A percentile compares a stretch with the other conserved stretches of the same genome.
phyloP scores from a whole-genome alignment of 2,329 filamentous ascomycete genomes.

The Cladosporium halotolerans region DNA sequence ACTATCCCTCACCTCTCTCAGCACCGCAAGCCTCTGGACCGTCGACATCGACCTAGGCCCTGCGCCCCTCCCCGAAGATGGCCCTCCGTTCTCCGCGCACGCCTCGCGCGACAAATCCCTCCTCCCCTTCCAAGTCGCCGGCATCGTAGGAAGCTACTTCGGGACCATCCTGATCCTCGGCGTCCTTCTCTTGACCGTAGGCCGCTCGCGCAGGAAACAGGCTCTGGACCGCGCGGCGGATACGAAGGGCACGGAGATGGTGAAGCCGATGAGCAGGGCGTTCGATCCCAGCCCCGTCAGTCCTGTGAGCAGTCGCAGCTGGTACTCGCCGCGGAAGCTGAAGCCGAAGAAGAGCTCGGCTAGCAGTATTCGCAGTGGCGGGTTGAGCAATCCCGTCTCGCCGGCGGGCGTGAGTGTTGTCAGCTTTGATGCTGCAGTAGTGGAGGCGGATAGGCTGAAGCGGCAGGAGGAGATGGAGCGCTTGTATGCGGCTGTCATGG shows the following conservation, averaged over 20 bases:
- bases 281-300: conserved; percentile 32
- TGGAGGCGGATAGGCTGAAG: conserved; percentile 67
- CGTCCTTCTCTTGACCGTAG: conserved; percentile 46
- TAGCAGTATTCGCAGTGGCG: conserved; percentile 27
- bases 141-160: conserved; percentile 77
- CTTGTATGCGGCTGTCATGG: conserved; percentile 87
- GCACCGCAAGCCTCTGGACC: conserved; percentile 27
- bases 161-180: conserved; percentile 69
- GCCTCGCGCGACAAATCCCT: conserved; percentile 57
- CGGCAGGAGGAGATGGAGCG: conserved; percentile 79
- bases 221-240: conserved; percentile 45
- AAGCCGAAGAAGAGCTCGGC: conserved; percentile 22
- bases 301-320: conserved; percentile 22
- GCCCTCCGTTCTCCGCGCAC: conserved; percentile 52
- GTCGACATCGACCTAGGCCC: conserved; percentile 50
- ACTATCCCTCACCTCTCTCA: conserved; percentile 17
- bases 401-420: conserved; percentile 53
- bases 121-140: conserved; percentile 75
- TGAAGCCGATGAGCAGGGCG: conserved; percentile 38
- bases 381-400: conserved; percentile 38
- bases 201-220: conserved; percentile 38
- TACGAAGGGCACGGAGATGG: conserved; percentile 51
- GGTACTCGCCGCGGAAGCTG: conserved; percentile 24
- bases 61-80: conserved; percentile 55
- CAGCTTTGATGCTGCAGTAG: conserved; percentile 69